phyloP scores from a whole-genome alignment of 441 rosid species.

The Breynia disticha region DNA sequence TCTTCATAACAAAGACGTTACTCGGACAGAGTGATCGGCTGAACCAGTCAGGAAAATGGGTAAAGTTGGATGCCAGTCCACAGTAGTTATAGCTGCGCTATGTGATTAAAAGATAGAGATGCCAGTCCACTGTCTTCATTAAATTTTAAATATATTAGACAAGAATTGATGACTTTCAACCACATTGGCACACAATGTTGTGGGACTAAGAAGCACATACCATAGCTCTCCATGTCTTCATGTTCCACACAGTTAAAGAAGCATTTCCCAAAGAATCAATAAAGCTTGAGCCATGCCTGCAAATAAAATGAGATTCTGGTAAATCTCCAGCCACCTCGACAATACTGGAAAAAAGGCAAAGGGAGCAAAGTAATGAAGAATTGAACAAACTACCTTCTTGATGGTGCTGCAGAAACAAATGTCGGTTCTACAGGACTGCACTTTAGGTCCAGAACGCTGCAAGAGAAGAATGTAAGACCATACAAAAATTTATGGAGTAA shows the following conservation, averaged over 20 bases:
- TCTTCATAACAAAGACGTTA: constrained; percentile 27
- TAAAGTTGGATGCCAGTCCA: constrained; percentile 68
- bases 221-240: constrained; percentile 70
- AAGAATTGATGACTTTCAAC: constrained; percentile 16
- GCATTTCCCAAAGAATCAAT: constrained; percentile 44
- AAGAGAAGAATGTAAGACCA: constrained; percentile 14
- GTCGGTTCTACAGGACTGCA: constrained; percentile 75
- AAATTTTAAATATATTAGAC: constrained; percentile 31
- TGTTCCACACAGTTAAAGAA: constrained; percentile 67
- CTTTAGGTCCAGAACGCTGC: constrained; percentile 59
- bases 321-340: constrained; percentile 1
- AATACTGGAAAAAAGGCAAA: too few species aligned
- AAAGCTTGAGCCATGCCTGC: constrained; percentile 36
- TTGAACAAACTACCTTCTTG: constrained; percentile 29
- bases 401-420: constrained; percentile 70
- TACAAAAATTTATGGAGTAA: constrained; percentile 4
- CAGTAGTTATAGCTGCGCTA: constrained; percentile 45
- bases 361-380: not conserved
- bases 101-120: constrained; percentile 64
- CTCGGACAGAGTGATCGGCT: constrained; percentile 56
- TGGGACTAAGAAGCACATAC: constrained; percentile 35
- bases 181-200: constrained; percentile 6
- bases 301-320: constrained; percentile 13
- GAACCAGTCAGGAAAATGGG: constrained; percentile 67
- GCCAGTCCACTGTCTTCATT: constrained; percentile 69